Conservation (phyloP, 129 eudicot species). For the Artemisia annua region DNA sequence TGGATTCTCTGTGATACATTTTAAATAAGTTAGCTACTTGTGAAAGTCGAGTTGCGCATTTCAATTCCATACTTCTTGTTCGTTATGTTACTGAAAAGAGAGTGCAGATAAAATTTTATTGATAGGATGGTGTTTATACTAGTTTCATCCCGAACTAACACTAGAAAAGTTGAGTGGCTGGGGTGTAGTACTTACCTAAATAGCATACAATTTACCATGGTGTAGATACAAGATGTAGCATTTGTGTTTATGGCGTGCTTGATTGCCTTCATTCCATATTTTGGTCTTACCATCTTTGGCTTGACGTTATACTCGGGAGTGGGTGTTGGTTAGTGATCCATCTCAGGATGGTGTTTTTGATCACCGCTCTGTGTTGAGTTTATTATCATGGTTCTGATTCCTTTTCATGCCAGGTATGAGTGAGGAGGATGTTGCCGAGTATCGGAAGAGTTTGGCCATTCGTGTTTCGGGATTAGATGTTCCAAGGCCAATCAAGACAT, state of each 20-base stretch:
- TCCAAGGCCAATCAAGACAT: slow-evolving; percentile 85
- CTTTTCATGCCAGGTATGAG: slow-evolving; percentile 66
- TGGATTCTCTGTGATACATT: background rate
- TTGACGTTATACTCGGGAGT: background rate
- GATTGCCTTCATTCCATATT: background rate
- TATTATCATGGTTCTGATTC: slow-evolving; percentile 21
- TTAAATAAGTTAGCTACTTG: background rate
- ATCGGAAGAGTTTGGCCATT: slow-evolving; percentile 76
- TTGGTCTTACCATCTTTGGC: background rate
- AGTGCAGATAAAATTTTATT: background rate
- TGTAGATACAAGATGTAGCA: background rate
- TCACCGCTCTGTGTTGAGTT: background rate
- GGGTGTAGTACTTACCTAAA: background rate
- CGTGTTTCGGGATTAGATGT: slow-evolving; percentile 97
- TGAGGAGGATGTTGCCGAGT: slow-evolving; percentile 83
- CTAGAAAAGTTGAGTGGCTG: slow-evolving; percentile 8
- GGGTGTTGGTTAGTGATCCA: background rate
- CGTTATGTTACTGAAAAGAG: slow-evolving; percentile 10
- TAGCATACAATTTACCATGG: background rate
- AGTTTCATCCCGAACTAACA: slow-evolving; percentile 11
- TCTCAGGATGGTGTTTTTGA: background rate
- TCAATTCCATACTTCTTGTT: background rate
- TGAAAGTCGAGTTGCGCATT: background rate
- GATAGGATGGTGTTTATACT: background rate
- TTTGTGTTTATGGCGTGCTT: background rate